Evolutionary conservation across 2,329 filamentous ascomycete genomes (phyloP), one percentile per base, ranked within the genome.

Genomic region (Thermothelomyces thermophilus): DNA sequence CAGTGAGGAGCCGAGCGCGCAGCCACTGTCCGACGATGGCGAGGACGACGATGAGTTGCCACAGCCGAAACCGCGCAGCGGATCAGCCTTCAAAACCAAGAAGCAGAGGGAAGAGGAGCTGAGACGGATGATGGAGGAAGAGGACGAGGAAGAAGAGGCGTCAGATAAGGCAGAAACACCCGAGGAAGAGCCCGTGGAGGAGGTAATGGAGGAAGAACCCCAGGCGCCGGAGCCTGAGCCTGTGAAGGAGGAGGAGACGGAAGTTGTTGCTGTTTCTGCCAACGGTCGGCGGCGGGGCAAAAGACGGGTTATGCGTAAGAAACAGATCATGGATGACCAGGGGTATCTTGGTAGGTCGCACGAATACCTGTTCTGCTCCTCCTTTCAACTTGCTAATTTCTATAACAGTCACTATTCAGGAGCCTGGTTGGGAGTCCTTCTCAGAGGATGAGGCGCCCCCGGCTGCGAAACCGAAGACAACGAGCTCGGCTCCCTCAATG

Each of bases 371-470:
- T 17, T 22, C 6, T 10, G 28, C 22, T 17, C 3, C 5, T 11
- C 14, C 40, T 40, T n/a, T n/a, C n/a, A 1, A 31, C 24, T 7
- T 24, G 6, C 30, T 51, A 35, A 52, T 56, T 37, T 40, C 28
- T 14, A 37, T 54, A 34, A 16, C 59, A 93, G 90, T 95, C 28
- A 95, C 90, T 2, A 85, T 84, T 57, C 87, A 94, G 67, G 89
- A 95, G 63, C 70, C 79, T 0, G 84, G 77, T 0, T 96, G 90
- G 90, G 90, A 96, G 66, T 91, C 86, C 0, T 95, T 94, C 70
- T 95, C 89, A 0, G 90, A 96, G 64, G 90, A 95, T 56, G 90
- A 95, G 57, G 79, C 83, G 19, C 73, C 74, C 28, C 67, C 70
- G 8, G 73, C 77, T 3, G 48, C 57, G 63, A 82, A 80, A 62